These are phyloP conservation scores for Seminavis robusta DNA, from an alignment of 108 stramenopile species.

Conservation along the genomic window DNA sequence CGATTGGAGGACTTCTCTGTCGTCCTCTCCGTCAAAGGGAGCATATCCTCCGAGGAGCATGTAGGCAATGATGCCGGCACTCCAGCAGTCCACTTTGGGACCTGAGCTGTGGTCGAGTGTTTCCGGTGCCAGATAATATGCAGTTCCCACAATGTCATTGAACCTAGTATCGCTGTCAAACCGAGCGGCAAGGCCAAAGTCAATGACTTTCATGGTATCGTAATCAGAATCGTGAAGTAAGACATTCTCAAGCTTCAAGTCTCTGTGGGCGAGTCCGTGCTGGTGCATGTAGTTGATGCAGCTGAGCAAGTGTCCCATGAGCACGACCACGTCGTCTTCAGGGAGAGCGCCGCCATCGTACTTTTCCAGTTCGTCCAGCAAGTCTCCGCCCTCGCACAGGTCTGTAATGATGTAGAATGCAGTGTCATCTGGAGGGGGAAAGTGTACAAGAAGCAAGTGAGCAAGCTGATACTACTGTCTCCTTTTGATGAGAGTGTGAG, in stretches of 20 bases:
- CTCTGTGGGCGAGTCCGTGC: conserved; percentile 87
- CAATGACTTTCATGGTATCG: conserved; percentile 81
- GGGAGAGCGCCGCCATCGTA: too few relatives aligned
- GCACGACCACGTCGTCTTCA: too few relatives aligned
- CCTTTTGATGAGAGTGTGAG: too few relatives aligned
- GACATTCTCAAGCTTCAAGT: conserved; percentile 88
- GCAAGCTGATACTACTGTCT: too few relatives aligned
- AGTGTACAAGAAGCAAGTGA: too few relatives aligned
- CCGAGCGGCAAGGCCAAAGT: too few relatives aligned
- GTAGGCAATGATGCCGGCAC: conserved; percentile 55
- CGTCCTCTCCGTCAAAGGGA: conserved; percentile 54
- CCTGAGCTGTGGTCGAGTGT: conserved; percentile 45
- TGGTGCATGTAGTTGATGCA: too few relatives aligned
- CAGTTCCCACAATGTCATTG: conserved; percentile 50
- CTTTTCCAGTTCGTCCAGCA: too few relatives aligned
- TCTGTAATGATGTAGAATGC: conserved; percentile 76
- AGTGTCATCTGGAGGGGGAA: too few relatives aligned
- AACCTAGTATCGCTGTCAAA: too few relatives aligned
- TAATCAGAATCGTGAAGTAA: conserved; percentile 57
- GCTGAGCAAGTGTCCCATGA: too few relatives aligned
- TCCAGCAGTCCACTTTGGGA: conserved; percentile 62
- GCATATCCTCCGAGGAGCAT: conserved; percentile 51
- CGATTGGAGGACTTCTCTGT: conserved; percentile 23
- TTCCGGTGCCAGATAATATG: conserved; percentile 54
- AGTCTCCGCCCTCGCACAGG: conserved; percentile 57